Evolutionary conservation across 345 rosid genomes (phyloP), one percentile per base, ranked within the genome.

Genomic region (Eucalyptus curtisii): DNA sequence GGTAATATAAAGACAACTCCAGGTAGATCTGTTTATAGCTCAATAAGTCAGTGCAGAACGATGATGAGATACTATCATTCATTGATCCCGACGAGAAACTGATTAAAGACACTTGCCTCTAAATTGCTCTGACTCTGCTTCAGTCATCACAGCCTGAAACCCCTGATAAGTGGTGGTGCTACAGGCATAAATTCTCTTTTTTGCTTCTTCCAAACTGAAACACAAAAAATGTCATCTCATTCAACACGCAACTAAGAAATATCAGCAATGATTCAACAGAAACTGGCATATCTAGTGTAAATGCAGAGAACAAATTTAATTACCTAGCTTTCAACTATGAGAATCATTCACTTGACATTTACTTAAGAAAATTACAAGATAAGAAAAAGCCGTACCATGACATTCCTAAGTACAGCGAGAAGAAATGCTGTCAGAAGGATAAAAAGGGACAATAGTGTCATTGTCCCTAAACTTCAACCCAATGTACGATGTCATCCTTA

Each of bases 111-210:
- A 79, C 86, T 89, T 86, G 92, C 99, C 95, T 85, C 89, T 88
- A 85, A 98, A 98, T 88, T 94, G 95, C 89, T 95, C 96, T 3
- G 99, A 95, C 91, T 97, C 97, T 86, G 94, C 94, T 87, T 98
- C 97, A 5, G 98, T 94, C 98, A 98, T 96, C 81, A 95, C 49
- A 50, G 97, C 99, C 89, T 98, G 99, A 95, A 98, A 98, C 8
- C 99, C 99, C 87, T 96, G 91, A 90, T 96, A 98, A 86, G 97
- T 98, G 10, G 99, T 96, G 40, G 99, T 98, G 93, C 99, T 98
- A 93, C 99, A 98, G 9, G 99, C 99, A 91, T 98, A 98, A 25
- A 98, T 98, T 87, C 80, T 96, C 85, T 89, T 86, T 88, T 97
- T 96, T 19, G 99, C 99, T 92, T 95, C 99, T 90, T 97, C 99